phyloP scores from a whole-genome alignment of 1,284 basidiomycete genomes.

The Cryptococcus amylolentus region DNA sequence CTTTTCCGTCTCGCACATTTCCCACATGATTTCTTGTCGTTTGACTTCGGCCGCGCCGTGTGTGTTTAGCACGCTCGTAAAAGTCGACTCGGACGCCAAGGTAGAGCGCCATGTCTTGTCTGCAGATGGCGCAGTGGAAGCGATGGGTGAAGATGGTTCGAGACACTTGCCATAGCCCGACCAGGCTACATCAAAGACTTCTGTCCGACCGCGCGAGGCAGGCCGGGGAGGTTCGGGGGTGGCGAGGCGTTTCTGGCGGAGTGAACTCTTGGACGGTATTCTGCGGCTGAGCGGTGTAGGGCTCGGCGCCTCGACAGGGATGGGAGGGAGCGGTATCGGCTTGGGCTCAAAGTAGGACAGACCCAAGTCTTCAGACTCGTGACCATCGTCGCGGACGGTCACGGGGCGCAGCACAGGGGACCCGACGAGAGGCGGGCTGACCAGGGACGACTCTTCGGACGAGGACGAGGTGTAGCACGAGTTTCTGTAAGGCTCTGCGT shows the following conservation, averaged over 20 bases:
- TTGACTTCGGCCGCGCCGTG: constrained; percentile 57
- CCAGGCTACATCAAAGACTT: constrained; percentile 35
- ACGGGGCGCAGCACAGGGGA: too few relatives aligned
- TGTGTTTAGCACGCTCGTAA: constrained; percentile 15
- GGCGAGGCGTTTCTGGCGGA: too few relatives aligned
- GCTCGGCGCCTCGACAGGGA: too few relatives aligned
- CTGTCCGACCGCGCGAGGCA: constrained; percentile 22
- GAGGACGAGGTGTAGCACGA: constrained; percentile 10
- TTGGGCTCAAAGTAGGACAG: too few relatives aligned
- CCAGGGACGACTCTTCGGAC: constrained; percentile 5
- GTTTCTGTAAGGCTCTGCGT: neutral
- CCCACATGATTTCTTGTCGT: constrained; percentile 66
- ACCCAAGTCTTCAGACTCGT: too few relatives aligned
- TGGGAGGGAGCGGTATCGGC: too few relatives aligned
- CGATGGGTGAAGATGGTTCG: constrained; percentile 17
- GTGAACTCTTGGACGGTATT: too few relatives aligned
- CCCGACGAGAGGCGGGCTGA: constrained; percentile 1
- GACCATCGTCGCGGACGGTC: constrained; percentile 2
- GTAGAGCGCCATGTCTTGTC: constrained; percentile 32
- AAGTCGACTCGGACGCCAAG: constrained; percentile 21
- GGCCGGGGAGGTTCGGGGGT: constrained; percentile 32
- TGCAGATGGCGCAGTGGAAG: constrained; percentile 14
- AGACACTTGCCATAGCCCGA: constrained; percentile 38
- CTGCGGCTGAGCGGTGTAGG: too few relatives aligned
- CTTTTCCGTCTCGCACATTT: constrained; percentile 65